Conservation (phyloP, 257 asterid species). For the Schizonepeta tenuifolia region DNA sequence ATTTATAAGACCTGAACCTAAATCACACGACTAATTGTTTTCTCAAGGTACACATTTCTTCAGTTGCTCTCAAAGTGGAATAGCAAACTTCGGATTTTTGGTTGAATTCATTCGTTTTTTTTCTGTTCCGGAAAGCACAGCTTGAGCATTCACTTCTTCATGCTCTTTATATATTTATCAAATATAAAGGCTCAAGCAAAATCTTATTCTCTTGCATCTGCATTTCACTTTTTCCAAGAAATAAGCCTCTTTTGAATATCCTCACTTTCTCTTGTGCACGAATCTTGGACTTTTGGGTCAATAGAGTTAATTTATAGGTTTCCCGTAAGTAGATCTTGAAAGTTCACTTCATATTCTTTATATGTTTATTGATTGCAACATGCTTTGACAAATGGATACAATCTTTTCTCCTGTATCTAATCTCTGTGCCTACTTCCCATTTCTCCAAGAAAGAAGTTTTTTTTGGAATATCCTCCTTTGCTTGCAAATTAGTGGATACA, state of each 20-base stretch:
- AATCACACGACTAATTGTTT: neutral
- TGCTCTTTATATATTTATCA: neutral
- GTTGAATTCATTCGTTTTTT: neutral
- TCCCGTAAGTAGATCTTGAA: neutral
- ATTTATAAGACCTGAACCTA: neutral
- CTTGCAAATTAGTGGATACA: neutral
- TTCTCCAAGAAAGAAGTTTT: neutral
- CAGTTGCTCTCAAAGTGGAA: conserved; percentile 1
- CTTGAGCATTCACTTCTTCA: neutral
- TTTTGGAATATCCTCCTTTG: neutral
- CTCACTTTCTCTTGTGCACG: neutral
- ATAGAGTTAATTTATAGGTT: neutral
- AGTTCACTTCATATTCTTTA: neutral
- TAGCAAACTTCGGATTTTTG: neutral
- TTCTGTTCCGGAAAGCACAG: neutral
- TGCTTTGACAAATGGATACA: neutral
- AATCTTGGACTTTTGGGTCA: too few relatives aligned
- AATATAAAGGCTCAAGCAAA: neutral
- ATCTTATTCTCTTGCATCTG: neutral
- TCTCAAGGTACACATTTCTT: neutral
- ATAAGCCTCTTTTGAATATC: neutral
- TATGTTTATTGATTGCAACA: neutral
- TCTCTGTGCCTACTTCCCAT: neutral
- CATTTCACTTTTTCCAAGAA: neutral
- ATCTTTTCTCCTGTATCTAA: too few relatives aligned